Conservation (phyloP, 2,329 filamentous ascomycete genomes). For the Ophiostoma piceae region DNA sequence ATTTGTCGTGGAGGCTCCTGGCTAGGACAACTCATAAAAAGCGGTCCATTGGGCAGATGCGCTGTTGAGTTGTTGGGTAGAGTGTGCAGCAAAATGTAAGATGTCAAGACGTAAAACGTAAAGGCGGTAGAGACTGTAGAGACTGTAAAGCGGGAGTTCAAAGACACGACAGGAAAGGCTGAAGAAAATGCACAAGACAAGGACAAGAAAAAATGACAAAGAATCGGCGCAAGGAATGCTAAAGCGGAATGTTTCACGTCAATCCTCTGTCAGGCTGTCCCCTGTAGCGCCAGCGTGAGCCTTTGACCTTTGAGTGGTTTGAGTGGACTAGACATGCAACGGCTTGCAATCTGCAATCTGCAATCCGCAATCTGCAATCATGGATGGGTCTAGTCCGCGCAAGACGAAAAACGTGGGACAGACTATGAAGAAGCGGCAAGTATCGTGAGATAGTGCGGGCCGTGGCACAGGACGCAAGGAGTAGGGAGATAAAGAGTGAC, state of each 20-base stretch:
- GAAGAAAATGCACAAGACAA: constrained; percentile 1
- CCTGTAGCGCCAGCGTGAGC: constrained; percentile 1
- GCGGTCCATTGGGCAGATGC: constrained; percentile 18
- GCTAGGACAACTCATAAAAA: constrained; percentile 13
- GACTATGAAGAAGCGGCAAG: background rate
- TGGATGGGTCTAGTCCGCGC: background rate
- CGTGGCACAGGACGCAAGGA: background rate
- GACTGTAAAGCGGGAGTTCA: background rate
- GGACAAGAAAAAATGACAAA: background rate
- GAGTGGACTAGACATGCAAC: constrained; percentile 7
- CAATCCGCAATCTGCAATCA: background rate
- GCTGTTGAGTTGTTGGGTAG: background rate
- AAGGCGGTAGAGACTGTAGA: background rate
- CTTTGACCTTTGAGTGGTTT: background rate
- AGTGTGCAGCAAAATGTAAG: background rate
- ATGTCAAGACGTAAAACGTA: background rate
- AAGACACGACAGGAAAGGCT: constrained; percentile 1
- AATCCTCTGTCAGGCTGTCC: background rate
- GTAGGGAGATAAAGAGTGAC: background rate
- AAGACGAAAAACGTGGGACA: constrained; percentile 10
- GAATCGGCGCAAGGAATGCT: background rate
- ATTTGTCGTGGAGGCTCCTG: constrained; percentile 13
- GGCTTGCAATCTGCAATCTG: background rate
- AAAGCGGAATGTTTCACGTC: constrained; percentile 10
- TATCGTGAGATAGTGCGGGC: background rate